These are phyloP conservation scores for Staphylotrichum tortipilum DNA, from an alignment of 495 filamentous ascomycete genomes.

Conservation along the genomic window DNA sequence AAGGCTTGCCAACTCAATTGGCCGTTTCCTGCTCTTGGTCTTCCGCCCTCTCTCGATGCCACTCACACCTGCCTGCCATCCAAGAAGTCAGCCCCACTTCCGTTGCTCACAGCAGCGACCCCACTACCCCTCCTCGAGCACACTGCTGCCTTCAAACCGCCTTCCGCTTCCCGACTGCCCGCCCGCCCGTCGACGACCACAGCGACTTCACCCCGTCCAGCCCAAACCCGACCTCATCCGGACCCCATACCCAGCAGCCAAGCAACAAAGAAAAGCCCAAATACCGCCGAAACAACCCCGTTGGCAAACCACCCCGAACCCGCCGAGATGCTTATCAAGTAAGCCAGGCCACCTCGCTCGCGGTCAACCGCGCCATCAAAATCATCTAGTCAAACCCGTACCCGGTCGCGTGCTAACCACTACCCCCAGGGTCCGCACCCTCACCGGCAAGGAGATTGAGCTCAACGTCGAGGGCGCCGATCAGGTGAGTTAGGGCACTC, in stretches of 20 bases:
- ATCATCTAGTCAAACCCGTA: too few species aligned
- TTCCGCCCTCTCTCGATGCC: too few species aligned
- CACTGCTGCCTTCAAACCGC: background rate
- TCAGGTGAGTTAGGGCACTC: constrained; percentile 50
- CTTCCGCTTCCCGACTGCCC: too few species aligned
- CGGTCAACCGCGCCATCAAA: background rate
- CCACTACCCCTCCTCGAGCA: background rate
- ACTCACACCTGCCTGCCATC: background rate
- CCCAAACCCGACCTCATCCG: background rate
- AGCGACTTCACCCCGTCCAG: background rate
- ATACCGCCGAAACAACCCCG: background rate
- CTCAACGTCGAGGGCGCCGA: constrained; percentile 88
- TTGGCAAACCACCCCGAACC: too few species aligned
- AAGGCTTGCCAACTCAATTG: too few species aligned
- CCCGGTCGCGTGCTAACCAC: background rate
- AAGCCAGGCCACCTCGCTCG: background rate
- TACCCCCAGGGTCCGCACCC: constrained; percentile 72
- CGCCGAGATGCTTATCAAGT: constrained; percentile 19
- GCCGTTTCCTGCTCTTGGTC: too few species aligned
- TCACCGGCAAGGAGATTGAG: constrained; percentile 98
- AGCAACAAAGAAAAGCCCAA: background rate
- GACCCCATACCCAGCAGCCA: too few species aligned
- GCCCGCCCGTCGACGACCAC: background rate
- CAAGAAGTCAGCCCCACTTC: background rate
- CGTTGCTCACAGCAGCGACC: background rate